phyloP scores from a whole-genome alignment of 192 early-diverging fungal species.

The Mortierella hygrophila region DNA sequence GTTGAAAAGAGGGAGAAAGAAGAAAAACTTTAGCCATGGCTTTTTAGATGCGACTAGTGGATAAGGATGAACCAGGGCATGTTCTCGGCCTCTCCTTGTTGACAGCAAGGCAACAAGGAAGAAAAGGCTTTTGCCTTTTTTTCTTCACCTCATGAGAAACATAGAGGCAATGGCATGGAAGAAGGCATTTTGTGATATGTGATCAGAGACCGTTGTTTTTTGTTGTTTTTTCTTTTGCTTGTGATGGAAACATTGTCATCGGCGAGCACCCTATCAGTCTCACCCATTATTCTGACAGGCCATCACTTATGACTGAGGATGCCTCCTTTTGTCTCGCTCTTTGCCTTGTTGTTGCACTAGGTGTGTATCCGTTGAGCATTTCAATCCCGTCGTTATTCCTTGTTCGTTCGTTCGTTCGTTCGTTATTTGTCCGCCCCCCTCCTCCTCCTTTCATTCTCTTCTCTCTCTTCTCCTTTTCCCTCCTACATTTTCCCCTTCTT shows the following conservation, averaged over 20 bases:
- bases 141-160: no score
- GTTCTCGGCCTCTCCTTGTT: no score
- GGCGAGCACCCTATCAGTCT: not conserved
- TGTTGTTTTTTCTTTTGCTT: not conserved
- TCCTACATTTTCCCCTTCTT: not conserved
- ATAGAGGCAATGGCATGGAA: no score
- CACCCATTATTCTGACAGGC: not conserved
- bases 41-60: not conserved
- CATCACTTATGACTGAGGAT: not conserved
- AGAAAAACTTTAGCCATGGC: not conserved
- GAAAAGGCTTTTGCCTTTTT: no score
- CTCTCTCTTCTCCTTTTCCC: not conserved
- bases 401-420: not conserved
- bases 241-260: not conserved
- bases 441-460: not conserved
- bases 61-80: not conserved
- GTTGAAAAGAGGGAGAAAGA: not conserved
- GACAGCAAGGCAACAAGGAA: no score
- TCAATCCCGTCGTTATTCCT: not conserved
- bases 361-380: not conserved
- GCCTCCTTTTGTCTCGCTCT: not conserved
- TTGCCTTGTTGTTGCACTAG: not conserved
- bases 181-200: no score
- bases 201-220: no score
- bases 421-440: no score